These are phyloP conservation scores for Olyra latifolia DNA, from an alignment of 176 grass and related monocot genomes.

Conservation along the genomic window DNA sequence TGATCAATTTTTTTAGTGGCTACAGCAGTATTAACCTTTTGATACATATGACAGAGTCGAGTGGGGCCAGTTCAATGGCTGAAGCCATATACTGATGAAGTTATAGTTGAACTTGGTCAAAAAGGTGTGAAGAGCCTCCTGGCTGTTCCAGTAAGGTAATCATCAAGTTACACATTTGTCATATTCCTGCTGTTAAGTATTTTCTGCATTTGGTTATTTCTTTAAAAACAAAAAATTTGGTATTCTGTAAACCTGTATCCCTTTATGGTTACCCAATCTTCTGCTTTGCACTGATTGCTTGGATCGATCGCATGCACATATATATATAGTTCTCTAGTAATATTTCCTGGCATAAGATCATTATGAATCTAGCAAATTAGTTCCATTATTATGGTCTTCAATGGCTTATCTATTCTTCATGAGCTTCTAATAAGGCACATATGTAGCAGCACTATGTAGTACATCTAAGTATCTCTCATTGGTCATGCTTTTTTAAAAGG, in stretches of 20 bases:
- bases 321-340: neutral
- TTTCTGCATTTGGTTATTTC: neutral
- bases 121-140: constrained; percentile 91
- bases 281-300: neutral
- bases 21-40: constrained; percentile 21
- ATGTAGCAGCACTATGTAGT: neutral
- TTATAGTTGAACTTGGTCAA: constrained; percentile 82
- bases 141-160: constrained; percentile 92
- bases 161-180: constrained; percentile 15
- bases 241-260: neutral
- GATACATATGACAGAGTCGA: constrained; percentile 60
- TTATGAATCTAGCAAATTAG: neutral
- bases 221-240: neutral
- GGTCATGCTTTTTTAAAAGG: neutral
- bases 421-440: neutral
- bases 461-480: neutral
- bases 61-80: constrained; percentile 96
- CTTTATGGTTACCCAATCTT: neutral
- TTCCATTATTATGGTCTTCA: neutral
- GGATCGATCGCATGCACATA: neutral
- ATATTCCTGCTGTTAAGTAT: neutral
- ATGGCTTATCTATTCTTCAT: neutral
- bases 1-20: neutral
- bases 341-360: constrained; percentile 14
- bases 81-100: constrained; percentile 96